Percentiles rank a stretch among this genome's conserved stretches.
Conservation (phyloP, 495 filamentous ascomycete species). For the Talaromyces thailandensis region DNA sequence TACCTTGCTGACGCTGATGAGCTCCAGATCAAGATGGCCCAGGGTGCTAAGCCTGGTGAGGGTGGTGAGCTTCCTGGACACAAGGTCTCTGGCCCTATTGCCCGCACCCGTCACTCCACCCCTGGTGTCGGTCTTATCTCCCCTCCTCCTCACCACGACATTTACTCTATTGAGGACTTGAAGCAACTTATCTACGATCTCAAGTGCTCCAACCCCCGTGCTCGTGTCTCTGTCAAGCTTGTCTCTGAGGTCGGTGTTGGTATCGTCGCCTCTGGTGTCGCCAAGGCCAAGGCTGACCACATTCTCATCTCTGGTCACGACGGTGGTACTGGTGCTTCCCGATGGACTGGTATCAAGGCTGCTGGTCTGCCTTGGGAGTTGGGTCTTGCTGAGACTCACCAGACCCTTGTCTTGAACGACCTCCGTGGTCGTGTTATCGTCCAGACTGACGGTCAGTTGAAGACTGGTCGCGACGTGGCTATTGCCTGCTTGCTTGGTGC, state of each 20-base stretch:
- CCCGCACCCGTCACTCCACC: conserved; percentile 94
- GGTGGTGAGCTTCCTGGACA: conserved; percentile 97
- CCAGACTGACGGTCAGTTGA: conserved; percentile 93
- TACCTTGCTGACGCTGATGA: conserved; percentile 98
- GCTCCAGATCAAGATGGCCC: conserved; percentile 99
- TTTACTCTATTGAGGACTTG: conserved; percentile 97
- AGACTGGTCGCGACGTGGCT: conserved; percentile 91
- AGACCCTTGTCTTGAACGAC: conserved; percentile 97
- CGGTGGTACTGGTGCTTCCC: conserved; percentile 93
- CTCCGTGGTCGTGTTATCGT: conserved; percentile 94
- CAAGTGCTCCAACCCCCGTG: conserved; percentile 93
- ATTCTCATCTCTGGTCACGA: conserved; percentile 98
- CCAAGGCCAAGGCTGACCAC: conserved; percentile 97
- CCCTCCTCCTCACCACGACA: conserved; percentile 98
- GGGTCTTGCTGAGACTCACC: conserved; percentile 96
- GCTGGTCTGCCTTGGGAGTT: conserved; percentile 97
- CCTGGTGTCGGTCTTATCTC: conserved; percentile 97
- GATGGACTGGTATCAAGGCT: conserved; percentile 99
- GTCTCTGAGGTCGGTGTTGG: conserved; percentile 98
- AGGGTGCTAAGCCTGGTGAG: conserved; percentile 97
- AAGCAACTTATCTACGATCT: conserved; percentile 99
- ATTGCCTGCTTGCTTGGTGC: conserved; percentile 95
- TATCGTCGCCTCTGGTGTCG: conserved; percentile 96
- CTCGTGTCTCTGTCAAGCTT: conserved; percentile 95
- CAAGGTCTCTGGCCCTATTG: conserved; percentile 96